Evolutionary conservation across 306 rosid genomes (phyloP), one percentile per base, ranked within the genome.

Genomic region (Acacia crassicarpa): DNA sequence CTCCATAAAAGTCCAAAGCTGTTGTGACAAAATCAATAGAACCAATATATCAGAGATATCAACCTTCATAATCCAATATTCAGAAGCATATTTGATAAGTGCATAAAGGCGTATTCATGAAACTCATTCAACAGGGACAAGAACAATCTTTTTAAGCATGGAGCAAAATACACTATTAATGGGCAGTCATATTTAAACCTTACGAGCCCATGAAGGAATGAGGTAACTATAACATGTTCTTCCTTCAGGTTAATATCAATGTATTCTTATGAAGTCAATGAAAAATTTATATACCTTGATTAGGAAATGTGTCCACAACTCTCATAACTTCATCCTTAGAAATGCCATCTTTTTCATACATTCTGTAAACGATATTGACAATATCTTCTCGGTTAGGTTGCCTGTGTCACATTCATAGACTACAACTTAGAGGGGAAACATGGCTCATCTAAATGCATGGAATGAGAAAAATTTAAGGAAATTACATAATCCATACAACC

Each of bases 1-100:
- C 98, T 81, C 98, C 99, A 89, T 93, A 95, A 85, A 95, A 95
- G 89, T 95, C 99, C 90, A 95, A 87, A 44, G 99, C 99, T 95
- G 97, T 75, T 56, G 73, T 89, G 87, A 86, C 75, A 76, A 79
- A 77, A 78, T 72, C 46, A 58, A 71, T 79, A 63, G 59, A 48
- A 17, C 13, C 10, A 56, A 59, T 75, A 53, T 40, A 27, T 53
- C 53, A 78, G 77, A 58, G 61, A 77, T 62, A n/a, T 56, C 27
- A 8, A 40, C 76, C 58, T 41, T 70, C 66, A 67, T 6, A 82
- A 72, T 75, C 72, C 59, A 51, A 33, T 40, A 41, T 53, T 63
- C 51, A n/a, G 51, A 69, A 62, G 77, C 40, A 48, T 72, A 74
- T 66, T 82, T 72, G 66, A 74, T 32, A 27, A 80, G 73, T 25